A percentile compares a stretch with the other conserved stretches of the same genome.
Evolutionary conservation across 352 stramenopile species (phyloP).

Genomic region (Phytophthora pisi): DNA sequence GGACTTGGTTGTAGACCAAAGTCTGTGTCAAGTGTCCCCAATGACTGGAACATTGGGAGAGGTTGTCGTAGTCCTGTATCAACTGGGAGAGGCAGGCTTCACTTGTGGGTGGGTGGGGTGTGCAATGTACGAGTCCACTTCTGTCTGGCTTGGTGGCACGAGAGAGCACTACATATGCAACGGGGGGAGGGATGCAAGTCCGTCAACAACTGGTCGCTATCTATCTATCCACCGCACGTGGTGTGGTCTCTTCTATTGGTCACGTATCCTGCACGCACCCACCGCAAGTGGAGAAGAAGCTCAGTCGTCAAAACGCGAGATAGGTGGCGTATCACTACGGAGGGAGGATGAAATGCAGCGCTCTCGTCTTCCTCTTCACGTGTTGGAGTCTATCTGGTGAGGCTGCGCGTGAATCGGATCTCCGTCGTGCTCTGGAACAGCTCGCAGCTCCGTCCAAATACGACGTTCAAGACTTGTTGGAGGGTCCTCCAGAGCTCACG

Average conservation of each 20-base stretch:
- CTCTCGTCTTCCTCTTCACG: conserved; percentile 16
- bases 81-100: conserved; percentile 1
- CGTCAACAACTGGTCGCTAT: conserved; percentile 12
- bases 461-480: conserved; percentile 23
- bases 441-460: conserved; percentile 15
- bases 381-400: conserved; percentile 12
- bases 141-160: background rate
- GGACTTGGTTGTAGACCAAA: background rate
- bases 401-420: conserved; percentile 15
- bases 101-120: background rate
- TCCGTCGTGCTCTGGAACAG: conserved; percentile 21
- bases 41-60: background rate
- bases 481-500: conserved; percentile 19
- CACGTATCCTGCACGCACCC: conserved; percentile 18
- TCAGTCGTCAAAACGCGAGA: conserved; percentile 28
- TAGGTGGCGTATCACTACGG: background rate
- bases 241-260: conserved; percentile 8
- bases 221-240: conserved; percentile 12
- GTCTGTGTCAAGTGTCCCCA: too few species aligned
- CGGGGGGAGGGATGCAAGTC: background rate
- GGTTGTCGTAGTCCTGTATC: background rate
- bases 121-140: background rate
- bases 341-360: conserved; percentile 13
- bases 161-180: conserved; percentile 3
- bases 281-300: conserved; percentile 13